Evolutionary conservation across 257 asterid genomes (phyloP), one percentile per base, ranked within the genome.

Genomic region (Striga asiatica): DNA sequence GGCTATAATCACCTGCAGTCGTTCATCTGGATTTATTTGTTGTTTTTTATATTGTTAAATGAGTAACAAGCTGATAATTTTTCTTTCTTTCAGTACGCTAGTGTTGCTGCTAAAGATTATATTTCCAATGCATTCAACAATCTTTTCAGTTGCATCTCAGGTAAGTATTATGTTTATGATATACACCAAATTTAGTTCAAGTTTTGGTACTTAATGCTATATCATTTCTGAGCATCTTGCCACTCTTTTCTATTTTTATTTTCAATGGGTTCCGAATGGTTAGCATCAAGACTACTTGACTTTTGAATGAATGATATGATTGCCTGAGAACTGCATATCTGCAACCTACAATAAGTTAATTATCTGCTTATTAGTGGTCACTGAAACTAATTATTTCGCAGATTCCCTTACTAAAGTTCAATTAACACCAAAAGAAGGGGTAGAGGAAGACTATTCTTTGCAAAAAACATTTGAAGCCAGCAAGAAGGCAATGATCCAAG

Each of bases 381-480:
- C 27, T 31, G 35, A 52, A 49, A 19, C 60, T 66, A 39, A 68
- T 61, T 50, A 54, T 56, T 65, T 71, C 45, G 61, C 79, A 92
- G 99, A 73, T 52, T 69, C 85, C 55, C 79, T 92, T 12, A 70
- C 58, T 29, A 84, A 75, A 58, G 72, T 73, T 68, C 82, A 78
- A 17, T 64, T 55, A 67, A 55, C 71, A 54, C 76, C 77, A 39
- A 79, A 77, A 62, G 85, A 84, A 53, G 98, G 78, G 59, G 66
- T 45, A 50, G 87, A 64, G 31, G 79, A 73, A 74, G 80, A 61
- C 59, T 21, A 55, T 71, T 51, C 83, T 22, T 72, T 88, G 75
- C 84, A 77, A 71, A 75, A 79, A 59, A 84, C 74, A 53, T 76
- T 92, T 60, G 97, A 88, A 64, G 81, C 88, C 61, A 79, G 97